Percentiles rank a stretch among this genome's conserved stretches.
These are phyloP conservation scores for Fusarium humuli DNA, from an alignment of 2,329 filamentous ascomycete species.

Conservation along the genomic window DNA sequence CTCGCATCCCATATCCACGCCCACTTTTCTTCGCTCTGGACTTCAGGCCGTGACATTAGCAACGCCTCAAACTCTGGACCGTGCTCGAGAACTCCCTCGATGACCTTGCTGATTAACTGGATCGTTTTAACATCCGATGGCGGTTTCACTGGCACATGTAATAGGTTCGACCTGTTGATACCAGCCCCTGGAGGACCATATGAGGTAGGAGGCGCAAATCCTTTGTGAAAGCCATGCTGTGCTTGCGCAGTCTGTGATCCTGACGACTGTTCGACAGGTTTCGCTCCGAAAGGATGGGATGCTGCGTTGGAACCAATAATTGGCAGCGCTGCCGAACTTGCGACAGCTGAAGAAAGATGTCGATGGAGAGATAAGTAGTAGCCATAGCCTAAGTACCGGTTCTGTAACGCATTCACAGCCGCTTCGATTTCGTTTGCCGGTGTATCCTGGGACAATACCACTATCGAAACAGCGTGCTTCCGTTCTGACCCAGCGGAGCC, in stretches of 20 bases:
- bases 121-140: slow-evolving; percentile 83
- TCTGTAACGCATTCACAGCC: slow-evolving; percentile 81
- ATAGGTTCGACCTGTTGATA: slow-evolving; percentile 60
- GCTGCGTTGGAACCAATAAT: slow-evolving; percentile 54
- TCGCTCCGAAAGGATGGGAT: slow-evolving; percentile 82
- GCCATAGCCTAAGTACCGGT: slow-evolving; percentile 86
- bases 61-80: slow-evolving; percentile 91
- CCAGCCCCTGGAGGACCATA: slow-evolving; percentile 63
- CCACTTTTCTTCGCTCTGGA: slow-evolving; percentile 90
- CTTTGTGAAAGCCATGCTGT: slow-evolving; percentile 63
- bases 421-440: slow-evolving; percentile 85
- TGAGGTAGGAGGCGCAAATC: slow-evolving; percentile 81
- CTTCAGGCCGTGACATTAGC: slow-evolving; percentile 85
- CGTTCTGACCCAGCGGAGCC: slow-evolving; percentile 69
- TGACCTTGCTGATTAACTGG: slow-evolving; percentile 86
- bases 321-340: slow-evolving; percentile 56
- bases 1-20: slow-evolving; percentile 92
- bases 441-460: slow-evolving; percentile 83
- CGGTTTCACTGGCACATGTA: slow-evolving; percentile 78
- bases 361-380: slow-evolving; percentile 84
- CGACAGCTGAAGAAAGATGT: slow-evolving; percentile 81
- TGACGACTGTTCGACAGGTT: slow-evolving; percentile 63
- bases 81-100: slow-evolving; percentile 82
- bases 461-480: slow-evolving; percentile 80
- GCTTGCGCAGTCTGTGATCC: slow-evolving; percentile 53